Conservation (phyloP, 2,329 filamentous ascomycete species). For the Alternaria gansuensis region DNA sequence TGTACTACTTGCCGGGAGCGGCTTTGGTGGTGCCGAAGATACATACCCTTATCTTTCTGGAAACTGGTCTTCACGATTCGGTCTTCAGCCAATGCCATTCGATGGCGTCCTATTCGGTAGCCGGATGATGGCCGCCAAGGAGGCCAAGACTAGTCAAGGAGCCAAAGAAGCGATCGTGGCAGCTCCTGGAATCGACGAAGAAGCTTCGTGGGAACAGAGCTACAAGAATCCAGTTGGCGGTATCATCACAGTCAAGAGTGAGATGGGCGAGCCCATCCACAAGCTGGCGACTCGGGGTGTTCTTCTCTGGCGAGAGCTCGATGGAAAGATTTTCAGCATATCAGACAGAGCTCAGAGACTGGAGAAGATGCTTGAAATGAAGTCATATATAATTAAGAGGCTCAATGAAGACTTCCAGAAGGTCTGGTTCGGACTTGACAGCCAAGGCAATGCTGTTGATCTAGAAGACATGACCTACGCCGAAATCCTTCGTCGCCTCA, state of each 20-base stretch:
- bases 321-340: conserved; percentile 95
- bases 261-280: conserved; percentile 99
- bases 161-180: conserved; percentile 59
- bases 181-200: conserved; percentile 55
- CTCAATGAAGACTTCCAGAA: conserved; percentile 62
- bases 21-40: conserved; percentile 59
- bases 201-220: conserved; percentile 57
- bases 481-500: conserved; percentile 57
- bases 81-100: conserved; percentile 59
- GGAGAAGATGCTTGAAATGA: conserved; percentile 52
- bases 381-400: conserved; percentile 55
- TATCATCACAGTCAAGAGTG: conserved; percentile 94
- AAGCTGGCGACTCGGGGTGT: conserved; percentile 98
- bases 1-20: conserved; percentile 58
- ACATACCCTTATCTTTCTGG: conserved; percentile 60
- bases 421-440: conserved; percentile 59
- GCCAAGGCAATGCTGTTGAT: conserved; percentile 55
- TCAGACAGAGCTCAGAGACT: conserved; percentile 75
- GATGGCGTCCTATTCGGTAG: conserved; percentile 59
- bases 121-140: conserved; percentile 60
- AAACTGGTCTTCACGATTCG: conserved; percentile 55
- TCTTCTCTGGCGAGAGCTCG: conserved; percentile 97
- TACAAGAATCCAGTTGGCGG: conserved; percentile 80
- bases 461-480: conserved; percentile 60
- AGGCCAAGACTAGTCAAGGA: conserved; percentile 55